Evolutionary conservation across 2,329 filamentous ascomycete species (phyloP).

Genomic region (Paracoccidioides lutzii): DNA sequence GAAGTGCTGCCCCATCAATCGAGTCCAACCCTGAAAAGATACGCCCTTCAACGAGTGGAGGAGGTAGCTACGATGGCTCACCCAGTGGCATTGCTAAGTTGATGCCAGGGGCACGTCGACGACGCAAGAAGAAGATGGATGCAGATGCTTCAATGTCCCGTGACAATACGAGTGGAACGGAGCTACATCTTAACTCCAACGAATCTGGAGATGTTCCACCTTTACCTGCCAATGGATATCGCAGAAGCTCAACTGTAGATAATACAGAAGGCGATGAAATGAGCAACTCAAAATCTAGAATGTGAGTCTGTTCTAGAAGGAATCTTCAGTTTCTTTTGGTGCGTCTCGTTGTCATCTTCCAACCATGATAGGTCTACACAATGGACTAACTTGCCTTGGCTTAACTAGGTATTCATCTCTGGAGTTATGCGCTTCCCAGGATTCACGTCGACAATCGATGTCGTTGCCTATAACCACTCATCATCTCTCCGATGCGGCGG

Average conservation of each 20-base stretch:
- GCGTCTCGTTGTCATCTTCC: background rate
- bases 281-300: conserved; percentile 29
- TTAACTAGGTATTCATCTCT: background rate
- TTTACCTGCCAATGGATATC: background rate
- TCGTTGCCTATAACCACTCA: background rate
- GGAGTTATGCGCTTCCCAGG: background rate
- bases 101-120: conserved; percentile 27
- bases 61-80: conserved; percentile 24
- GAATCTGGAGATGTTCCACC: background rate
- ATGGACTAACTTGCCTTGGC: background rate
- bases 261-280: background rate
- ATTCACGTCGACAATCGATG: background rate
- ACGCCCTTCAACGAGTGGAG: conserved; percentile 28
- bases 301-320: conserved; percentile 18
- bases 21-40: conserved; percentile 27
- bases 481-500: background rate
- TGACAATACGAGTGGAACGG: conserved; percentile 12
- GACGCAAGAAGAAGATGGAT: conserved; percentile 33
- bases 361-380: background rate
- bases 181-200: background rate
- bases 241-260: background rate
- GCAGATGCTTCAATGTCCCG: conserved; percentile 7
- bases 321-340: background rate
- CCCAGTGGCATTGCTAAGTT: conserved; percentile 41
- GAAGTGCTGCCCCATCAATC: conserved; percentile 26